phyloP scores from a whole-genome alignment of 2,329 filamentous ascomycete genomes.

The Penicillium aurantiogriseum region DNA sequence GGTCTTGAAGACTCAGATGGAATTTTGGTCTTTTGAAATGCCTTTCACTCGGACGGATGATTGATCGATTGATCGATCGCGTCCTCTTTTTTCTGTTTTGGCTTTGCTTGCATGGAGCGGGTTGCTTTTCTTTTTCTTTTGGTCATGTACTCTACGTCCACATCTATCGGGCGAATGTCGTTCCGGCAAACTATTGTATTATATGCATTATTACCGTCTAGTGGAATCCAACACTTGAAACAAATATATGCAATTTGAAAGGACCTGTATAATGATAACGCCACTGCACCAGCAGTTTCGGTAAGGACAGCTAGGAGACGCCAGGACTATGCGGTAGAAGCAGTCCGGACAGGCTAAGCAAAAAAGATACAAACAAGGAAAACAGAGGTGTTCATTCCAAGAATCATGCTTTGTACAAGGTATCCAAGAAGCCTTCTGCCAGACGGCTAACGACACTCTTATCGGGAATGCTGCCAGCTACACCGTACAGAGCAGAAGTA shows the following conservation, averaged over 20 bases:
- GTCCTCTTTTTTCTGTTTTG: conserved; percentile 8
- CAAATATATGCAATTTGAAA: conserved; percentile 24
- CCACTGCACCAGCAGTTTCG: conserved; percentile 5
- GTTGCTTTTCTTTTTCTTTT: conserved; percentile 7
- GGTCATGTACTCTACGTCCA: conserved; percentile 9
- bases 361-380: conserved; percentile 10
- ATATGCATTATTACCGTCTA: conserved; percentile 4
- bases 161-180: not conserved
- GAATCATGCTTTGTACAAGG: conserved; percentile 77
- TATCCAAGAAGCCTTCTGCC: conserved; percentile 86
- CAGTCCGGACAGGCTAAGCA: not conserved
- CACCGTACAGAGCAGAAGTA: conserved; percentile 85
- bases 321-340: not conserved
- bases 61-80: not conserved
- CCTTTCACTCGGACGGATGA: not conserved
- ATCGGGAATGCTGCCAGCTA: conserved; percentile 90
- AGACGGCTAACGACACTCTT: conserved; percentile 92
- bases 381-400: not conserved
- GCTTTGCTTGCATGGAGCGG: conserved; percentile 17
- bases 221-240: not conserved
- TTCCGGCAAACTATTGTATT: conserved; percentile 7
- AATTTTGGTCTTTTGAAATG: not conserved
- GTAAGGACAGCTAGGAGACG: conserved; percentile 6
- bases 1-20: not conserved
- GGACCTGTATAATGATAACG: conserved; percentile 18